Conservation (phyloP, 2,329 filamentous ascomycete genomes). For the Juglanconis juglandina region DNA sequence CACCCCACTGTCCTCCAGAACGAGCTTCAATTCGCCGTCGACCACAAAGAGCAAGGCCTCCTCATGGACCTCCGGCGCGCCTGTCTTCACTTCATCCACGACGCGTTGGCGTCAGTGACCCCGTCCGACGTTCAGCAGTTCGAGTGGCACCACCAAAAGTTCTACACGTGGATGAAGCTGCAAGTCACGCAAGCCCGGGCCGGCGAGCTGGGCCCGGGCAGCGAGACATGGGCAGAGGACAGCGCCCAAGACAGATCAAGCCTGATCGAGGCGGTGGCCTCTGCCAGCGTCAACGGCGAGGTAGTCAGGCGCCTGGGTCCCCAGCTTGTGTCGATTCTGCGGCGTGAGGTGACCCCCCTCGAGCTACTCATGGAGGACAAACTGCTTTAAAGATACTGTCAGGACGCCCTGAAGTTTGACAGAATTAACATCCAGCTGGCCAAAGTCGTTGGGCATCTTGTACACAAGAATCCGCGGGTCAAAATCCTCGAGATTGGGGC, state of each 20-base stretch:
- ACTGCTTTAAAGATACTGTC: slow-evolving; percentile 33
- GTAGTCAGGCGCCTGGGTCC: slow-evolving; percentile 27
- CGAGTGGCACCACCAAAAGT: not conserved
- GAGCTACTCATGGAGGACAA: slow-evolving; percentile 32
- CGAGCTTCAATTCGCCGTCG: not conserved
- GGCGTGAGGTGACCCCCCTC: slow-evolving; percentile 28
- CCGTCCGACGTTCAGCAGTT: not conserved
- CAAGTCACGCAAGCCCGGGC: not conserved
- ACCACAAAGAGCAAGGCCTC: not conserved
- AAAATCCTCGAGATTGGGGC: too few relatives aligned
- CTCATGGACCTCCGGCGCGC: slow-evolving; percentile 2
- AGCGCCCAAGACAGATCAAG: too few relatives aligned
- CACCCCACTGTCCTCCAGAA: not conserved
- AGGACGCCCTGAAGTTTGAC: slow-evolving; percentile 23
- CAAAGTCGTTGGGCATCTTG: slow-evolving; percentile 20
- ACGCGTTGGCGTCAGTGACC: not conserved
- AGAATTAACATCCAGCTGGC: slow-evolving; percentile 24
- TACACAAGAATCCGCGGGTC: slow-evolving; percentile 23
- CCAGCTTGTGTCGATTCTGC: slow-evolving; percentile 29
- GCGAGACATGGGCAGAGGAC: not conserved
- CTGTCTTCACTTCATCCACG: slow-evolving; percentile 13
- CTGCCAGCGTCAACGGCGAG: slow-evolving; percentile 27
- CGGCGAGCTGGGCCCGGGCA: not conserved
- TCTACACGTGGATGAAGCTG: slow-evolving; percentile 4
- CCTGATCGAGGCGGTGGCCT: slow-evolving; percentile 8